Conservation (phyloP, 768 basidiomycete genomes). For the Boletus reticulatus region DNA sequence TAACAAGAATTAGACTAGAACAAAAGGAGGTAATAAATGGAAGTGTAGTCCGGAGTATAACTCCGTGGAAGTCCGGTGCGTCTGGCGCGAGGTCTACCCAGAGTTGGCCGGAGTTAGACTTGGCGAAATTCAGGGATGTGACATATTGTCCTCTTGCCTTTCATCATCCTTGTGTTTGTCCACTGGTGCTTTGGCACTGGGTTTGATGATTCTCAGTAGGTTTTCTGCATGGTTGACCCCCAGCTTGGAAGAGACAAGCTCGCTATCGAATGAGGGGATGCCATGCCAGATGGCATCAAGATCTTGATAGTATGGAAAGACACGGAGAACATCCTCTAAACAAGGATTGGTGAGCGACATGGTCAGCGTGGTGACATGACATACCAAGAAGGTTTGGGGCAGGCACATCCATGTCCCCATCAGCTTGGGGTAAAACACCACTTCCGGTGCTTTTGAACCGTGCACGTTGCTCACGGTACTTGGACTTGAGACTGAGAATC, state of each 20-base stretch:
- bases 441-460: neutral
- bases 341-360: neutral
- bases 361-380: too few relatives aligned
- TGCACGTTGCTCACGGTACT: neutral
- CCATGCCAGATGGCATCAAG: conserved; percentile 7
- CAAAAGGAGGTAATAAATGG: too few relatives aligned
- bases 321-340: neutral
- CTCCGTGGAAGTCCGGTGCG: too few relatives aligned
- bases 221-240: neutral
- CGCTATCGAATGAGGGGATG: conserved; percentile 1
- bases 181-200: too few relatives aligned
- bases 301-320: conserved; percentile 7
- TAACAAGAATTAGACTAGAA: too few relatives aligned
- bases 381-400: neutral
- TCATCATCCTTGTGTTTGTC: too few relatives aligned
- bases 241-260: neutral
- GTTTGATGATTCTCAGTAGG: neutral
- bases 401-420: neutral
- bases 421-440: neutral
- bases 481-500: too few relatives aligned
- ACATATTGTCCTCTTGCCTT: too few relatives aligned
- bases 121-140: too few relatives aligned
- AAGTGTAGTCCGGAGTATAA: too few relatives aligned
- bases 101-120: too few relatives aligned
- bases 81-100: too few relatives aligned